Percentiles rank a stretch among this genome's conserved stretches.
These are phyloP conservation scores for Trypanosoma lewisi DNA, from an alignment of 208 protist genomes.

Conservation along the genomic window DNA sequence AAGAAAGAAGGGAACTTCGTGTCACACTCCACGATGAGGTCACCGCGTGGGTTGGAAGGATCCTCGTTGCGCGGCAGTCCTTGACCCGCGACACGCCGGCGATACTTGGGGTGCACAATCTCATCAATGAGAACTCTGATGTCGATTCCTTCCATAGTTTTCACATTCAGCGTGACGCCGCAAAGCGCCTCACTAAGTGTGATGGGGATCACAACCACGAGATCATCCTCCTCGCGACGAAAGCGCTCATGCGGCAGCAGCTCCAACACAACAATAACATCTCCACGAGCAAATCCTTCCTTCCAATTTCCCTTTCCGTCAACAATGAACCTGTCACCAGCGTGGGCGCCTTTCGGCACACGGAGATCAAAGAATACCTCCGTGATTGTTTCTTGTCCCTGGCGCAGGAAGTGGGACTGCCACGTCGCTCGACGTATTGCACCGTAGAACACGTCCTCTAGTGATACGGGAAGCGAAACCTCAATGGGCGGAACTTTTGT, in stretches of 20 bases:
- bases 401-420: constrained; percentile 33
- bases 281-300: constrained; percentile 56
- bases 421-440: constrained; percentile 70
- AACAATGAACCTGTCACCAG: constrained; percentile 61
- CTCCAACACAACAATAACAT: constrained; percentile 70
- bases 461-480: constrained; percentile 60
- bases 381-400: constrained; percentile 30
- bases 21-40: constrained; percentile 79
- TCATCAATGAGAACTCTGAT: constrained; percentile 81
- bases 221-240: constrained; percentile 79
- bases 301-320: constrained; percentile 61
- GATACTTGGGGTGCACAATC: constrained; percentile 83
- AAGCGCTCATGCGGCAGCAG: constrained; percentile 71
- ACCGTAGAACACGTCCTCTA: constrained; percentile 88
- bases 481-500: constrained; percentile 54
- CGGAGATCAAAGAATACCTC: constrained; percentile 60
- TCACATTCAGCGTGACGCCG: constrained; percentile 77
- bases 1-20: constrained; percentile 82
- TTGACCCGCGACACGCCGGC: constrained; percentile 66
- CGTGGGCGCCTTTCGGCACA: constrained; percentile 68
- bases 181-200: constrained; percentile 81
- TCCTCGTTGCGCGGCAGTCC: constrained; percentile 48
- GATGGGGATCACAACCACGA: constrained; percentile 64
- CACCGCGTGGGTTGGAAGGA: constrained; percentile 45
- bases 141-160: constrained; percentile 77